Base-by-base conservation (phyloP, 768 basidiomycete genomes). In the Pleurotus cornucopiae region DNA sequence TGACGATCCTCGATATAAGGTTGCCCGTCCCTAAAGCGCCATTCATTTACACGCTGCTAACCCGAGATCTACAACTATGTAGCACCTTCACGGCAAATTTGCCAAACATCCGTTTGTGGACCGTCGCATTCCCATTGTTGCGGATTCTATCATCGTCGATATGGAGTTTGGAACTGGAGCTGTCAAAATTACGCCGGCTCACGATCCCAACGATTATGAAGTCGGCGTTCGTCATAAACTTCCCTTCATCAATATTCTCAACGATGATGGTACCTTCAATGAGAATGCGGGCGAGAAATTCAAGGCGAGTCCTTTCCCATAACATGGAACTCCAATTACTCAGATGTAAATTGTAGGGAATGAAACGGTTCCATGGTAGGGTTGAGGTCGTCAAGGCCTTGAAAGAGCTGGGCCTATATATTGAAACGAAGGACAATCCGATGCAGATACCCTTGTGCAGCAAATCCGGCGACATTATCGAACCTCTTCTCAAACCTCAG, bases 381-480 rank as follows among this genome's bases (percentile, higher is more conserved):
- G 84, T 83, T 45, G 87, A 81, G 49, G 88, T 98, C 45, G 80
- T 98, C 46, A 82, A 94, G 69, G 84, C 79, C 14, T 73, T 98
- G 58, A 89, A 94, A 70, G 90, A 91, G 55, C 75, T 81, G 18
- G 95, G 92, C 1, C 71, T 97, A 3, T 98, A 83, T 66, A 74
- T 98, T 40, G 95, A 95, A 69, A 86, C 87, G 12, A 95, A 94
- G 70, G 92, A 98, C 64, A 98, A 99, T 72, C 86, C 94, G 6
- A 98, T 99, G 97, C 88, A 88, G 64, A 91, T 99, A 41, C 96
- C 96, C 1, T 76, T 98, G 52, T 98, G 96, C 86, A 96, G 91
- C 62, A 96, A 97, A 80, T 97, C 94, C 2, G 96, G 96, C 1
- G 97, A 99, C 67, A 71, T 99, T 54, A 97, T 98, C 61, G 97